Percentiles rank a stretch among this genome's conserved stretches.
These are phyloP conservation scores for Gossypium raimondii DNA, from an alignment of 345 rosid species.

Conservation along the genomic window DNA sequence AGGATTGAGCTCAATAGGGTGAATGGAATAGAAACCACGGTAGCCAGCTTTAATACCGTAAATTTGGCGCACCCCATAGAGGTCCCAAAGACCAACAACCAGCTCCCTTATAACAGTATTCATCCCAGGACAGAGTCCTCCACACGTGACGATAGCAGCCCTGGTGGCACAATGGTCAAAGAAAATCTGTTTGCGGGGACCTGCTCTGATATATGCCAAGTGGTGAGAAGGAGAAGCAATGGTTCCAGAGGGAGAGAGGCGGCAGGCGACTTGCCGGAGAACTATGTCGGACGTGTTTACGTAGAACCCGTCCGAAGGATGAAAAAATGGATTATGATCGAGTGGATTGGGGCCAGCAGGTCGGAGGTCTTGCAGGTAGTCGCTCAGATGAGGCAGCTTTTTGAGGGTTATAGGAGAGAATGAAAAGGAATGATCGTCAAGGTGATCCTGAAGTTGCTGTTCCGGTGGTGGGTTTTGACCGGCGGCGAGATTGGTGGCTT, in stretches of 20 bases:
- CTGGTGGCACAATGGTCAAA: slow-evolving; percentile 41
- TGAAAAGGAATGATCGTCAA: slow-evolving; percentile 2
- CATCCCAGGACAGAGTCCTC: slow-evolving; percentile 89
- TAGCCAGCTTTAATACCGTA: slow-evolving; percentile 78
- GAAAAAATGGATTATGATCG: slow-evolving; percentile 50
- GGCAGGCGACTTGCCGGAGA: slow-evolving; percentile 53
- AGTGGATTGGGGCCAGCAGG: slow-evolving; percentile 46
- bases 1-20: slow-evolving; percentile 47
- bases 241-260: slow-evolving; percentile 49
- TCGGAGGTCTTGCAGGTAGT: slow-evolving; percentile 36
- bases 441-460: neutral
- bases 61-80: slow-evolving; percentile 68
- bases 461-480: neutral
- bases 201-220: slow-evolving; percentile 62
- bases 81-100: slow-evolving; percentile 79
- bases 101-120: slow-evolving; percentile 88
- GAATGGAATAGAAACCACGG: slow-evolving; percentile 73
- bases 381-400: slow-evolving; percentile 38
- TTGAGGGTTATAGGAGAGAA: slow-evolving; percentile 28
- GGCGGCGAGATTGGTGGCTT: slow-evolving; percentile 23
- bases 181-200: slow-evolving; percentile 54
- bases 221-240: slow-evolving; percentile 20
- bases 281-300: slow-evolving; percentile 48
- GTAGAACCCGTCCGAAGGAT: slow-evolving; percentile 65
- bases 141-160: slow-evolving; percentile 80